These are phyloP conservation scores for Rhodotorula glutinis DNA, from an alignment of 1,284 basidiomycete species.

Conservation along the genomic window DNA sequence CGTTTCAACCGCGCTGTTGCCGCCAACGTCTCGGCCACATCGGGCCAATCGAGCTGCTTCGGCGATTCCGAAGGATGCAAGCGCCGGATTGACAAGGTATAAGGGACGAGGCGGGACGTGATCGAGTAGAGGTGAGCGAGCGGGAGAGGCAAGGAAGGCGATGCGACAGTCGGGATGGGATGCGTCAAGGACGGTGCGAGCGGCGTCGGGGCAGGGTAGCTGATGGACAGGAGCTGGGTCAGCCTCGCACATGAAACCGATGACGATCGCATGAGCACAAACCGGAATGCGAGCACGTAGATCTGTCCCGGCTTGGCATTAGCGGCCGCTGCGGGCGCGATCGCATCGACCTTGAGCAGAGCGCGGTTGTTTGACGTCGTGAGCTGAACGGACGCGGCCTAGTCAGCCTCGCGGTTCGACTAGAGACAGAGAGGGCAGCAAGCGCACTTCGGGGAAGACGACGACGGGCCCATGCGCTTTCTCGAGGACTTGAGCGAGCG, in stretches of 20 bases:
- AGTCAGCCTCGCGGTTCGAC: neutral
- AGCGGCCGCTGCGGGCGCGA: neutral
- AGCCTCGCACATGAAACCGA: neutral
- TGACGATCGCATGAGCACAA: neutral
- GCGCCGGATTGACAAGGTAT: slow-evolving; percentile 21
- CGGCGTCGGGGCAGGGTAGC: slow-evolving; percentile 30
- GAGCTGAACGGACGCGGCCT: neutral
- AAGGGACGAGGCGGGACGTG: slow-evolving; percentile 14
- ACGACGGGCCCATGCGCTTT: slow-evolving; percentile 23
- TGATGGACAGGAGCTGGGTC: neutral
- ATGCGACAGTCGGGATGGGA: slow-evolving; percentile 28
- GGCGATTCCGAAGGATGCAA: slow-evolving; percentile 20
- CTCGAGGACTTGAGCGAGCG: slow-evolving; percentile 22
- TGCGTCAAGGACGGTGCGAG: slow-evolving; percentile 29
- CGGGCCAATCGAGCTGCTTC: slow-evolving; percentile 20
- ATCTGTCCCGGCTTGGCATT: neutral
- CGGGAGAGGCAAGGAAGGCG: neutral
- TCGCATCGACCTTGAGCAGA: slow-evolving; percentile 25
- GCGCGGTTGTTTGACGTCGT: slow-evolving; percentile 41
- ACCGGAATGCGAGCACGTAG: slow-evolving; percentile 38
- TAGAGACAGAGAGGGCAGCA: neutral
- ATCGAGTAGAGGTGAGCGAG: slow-evolving; percentile 22
- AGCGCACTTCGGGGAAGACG: slow-evolving; percentile 44
- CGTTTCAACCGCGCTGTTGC: slow-evolving; percentile 21
- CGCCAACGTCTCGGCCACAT: slow-evolving; percentile 22